Base-by-base conservation (phyloP, 164 flowering plant genomes). In the Sextonia rubra region DNA sequence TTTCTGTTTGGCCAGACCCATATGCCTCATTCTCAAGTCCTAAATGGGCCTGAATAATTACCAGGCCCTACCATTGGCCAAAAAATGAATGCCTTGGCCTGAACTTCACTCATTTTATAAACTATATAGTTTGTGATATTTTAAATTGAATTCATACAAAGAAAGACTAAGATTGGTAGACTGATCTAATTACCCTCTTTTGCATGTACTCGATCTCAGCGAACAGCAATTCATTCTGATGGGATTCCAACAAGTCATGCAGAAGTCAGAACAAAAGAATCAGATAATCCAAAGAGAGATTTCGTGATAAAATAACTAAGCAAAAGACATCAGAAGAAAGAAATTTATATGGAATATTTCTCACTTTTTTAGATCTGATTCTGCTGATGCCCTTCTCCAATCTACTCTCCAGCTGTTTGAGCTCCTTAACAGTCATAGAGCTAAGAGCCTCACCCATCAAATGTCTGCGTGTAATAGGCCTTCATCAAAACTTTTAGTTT, bases 191-290 rank as follows among this genome's bases (percentile, higher is more conserved):
- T 87, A 94, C 98, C 94, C 91, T 84, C 74, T 89, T 92, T 77
- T 90, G 98, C 97, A 94, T 90, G 75, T 85, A 88, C 80, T 94
- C 91, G 66, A 92, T 88, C 71, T 94, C 98, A 32, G 89, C 88
- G 74, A 86, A 89, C 75, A 93, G 68, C 74, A 87, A 78, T 79
- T 93, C 98, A 80, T 93, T 93, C 98, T 91, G 89, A 55, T 2
- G 64, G 49, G 66, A 58, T 56, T 65, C 22, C 29, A 66, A 18
- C 56, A 71, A 3, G n/a, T 72, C 64, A 79, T 71, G 32, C 64
- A 66, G 69, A 60, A 72, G 6, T 32, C 9, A 32, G 44, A 32
- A 32, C 44, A 32, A 32, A 32, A 32, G 44, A 32, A 32, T 32
- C 44, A 15, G n/a, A 22, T 22, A 47, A 37, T 12, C 14, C 2